These are phyloP conservation scores for Typha latifolia DNA, from an alignment of 176 grass and related monocot species.

Conservation along the genomic window DNA sequence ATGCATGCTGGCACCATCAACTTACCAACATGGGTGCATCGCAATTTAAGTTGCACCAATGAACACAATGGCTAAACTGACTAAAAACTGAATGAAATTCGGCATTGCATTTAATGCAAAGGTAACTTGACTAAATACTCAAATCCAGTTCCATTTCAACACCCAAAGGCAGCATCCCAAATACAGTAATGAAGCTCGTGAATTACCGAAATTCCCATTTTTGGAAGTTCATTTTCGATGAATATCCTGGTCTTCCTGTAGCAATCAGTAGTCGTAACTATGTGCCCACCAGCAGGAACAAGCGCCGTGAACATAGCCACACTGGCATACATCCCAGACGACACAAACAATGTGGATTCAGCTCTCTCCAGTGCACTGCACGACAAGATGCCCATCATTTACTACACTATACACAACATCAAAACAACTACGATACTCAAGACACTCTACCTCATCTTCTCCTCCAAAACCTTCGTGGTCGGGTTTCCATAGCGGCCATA, in stretches of 20 bases:
- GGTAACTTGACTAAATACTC: background rate
- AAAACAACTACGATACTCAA: background rate
- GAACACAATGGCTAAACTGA: no score
- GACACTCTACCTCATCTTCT: constrained; percentile 72
- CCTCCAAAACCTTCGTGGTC: constrained; percentile 84
- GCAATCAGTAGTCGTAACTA: constrained; percentile 89
- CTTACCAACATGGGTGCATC: no score
- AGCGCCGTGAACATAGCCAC: constrained; percentile 78
- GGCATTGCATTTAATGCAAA: no score
- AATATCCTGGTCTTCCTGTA: constrained; percentile 95
- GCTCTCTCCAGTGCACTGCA: constrained; percentile 90
- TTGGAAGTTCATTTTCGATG: constrained; percentile 93
- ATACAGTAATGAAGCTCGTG: constrained; percentile 2
- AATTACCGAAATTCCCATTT: constrained; percentile 86
- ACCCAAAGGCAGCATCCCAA: constrained; percentile 5
- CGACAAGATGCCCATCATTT: constrained; percentile 9
- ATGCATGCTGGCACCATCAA: no score
- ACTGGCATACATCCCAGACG: constrained; percentile 96
- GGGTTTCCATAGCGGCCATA: constrained; percentile 98
- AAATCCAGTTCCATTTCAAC: background rate
- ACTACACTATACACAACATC: background rate
- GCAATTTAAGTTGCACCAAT: no score
- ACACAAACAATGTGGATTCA: constrained; percentile 91
- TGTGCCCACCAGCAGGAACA: constrained; percentile 87
- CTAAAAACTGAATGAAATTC: no score